Evolutionary conservation across 768 basidiomycete genomes (phyloP).

Genomic region (Tricholoma saponaceum): DNA sequence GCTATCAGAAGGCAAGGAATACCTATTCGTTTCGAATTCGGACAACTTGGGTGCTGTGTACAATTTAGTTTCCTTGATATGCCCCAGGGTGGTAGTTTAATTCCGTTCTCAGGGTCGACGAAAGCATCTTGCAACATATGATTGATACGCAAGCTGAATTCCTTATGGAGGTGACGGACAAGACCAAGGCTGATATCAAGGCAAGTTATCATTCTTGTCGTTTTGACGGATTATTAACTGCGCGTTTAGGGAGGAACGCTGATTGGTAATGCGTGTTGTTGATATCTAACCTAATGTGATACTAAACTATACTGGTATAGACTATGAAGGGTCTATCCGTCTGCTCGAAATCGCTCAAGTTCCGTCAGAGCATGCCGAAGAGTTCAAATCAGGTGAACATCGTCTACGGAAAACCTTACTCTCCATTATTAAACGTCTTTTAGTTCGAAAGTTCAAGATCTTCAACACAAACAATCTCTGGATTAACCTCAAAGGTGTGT

Average conservation of each 20-base stretch:
- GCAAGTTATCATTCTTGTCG: conserved; percentile 1
- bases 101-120: conserved; percentile 56
- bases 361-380: conserved; percentile 88
- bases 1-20: conserved; percentile 89
- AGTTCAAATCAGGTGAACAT: conserved; percentile 74
- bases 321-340: conserved; percentile 85
- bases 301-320: conserved; percentile 17
- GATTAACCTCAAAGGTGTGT: conserved; percentile 70
- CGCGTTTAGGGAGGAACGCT: conserved; percentile 69
- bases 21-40: conserved; percentile 96
- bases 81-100: conserved; percentile 1
- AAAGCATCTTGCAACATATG: conserved; percentile 85
- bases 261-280: conserved; percentile 42
- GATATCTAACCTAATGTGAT: not conserved
- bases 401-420: not conserved
- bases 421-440: conserved; percentile 1
- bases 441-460: conserved; percentile 89
- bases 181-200: conserved; percentile 84
- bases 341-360: conserved; percentile 95
- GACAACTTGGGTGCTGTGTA: conserved; percentile 93
- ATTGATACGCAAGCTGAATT: conserved; percentile 78
- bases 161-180: conserved; percentile 95
- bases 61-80: conserved; percentile 20
- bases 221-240: not conserved
- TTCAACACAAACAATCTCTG: conserved; percentile 86